Conservation (phyloP, 176 grass and related monocot genomes). For the Zoysia pacifica region DNA sequence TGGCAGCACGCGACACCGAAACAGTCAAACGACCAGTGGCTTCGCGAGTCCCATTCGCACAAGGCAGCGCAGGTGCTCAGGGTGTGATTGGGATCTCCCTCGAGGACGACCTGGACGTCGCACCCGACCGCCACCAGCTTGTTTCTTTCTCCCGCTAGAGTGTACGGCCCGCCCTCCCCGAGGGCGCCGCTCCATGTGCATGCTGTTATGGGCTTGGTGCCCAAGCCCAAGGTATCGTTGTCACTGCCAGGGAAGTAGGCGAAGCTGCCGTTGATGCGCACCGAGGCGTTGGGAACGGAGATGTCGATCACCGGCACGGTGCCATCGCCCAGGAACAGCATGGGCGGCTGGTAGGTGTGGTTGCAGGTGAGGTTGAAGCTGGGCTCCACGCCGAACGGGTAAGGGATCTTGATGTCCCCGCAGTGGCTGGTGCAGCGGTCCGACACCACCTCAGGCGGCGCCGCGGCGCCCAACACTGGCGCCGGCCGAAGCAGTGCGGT, state of each 20-base stretch:
- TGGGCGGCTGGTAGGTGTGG: conserved; percentile 27
- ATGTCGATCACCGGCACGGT: conserved; percentile 46
- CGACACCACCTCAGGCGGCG: too few species aligned
- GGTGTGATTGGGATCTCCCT: background rate
- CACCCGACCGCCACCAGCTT: conserved; percentile 32
- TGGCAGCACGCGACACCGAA: conserved; percentile 38
- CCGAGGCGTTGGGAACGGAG: background rate
- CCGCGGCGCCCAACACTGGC: background rate
- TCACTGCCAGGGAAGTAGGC: too few species aligned
- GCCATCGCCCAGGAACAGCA: background rate
- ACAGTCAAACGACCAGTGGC: background rate
- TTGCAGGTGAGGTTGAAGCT: conserved; percentile 61
- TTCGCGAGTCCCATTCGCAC: background rate
- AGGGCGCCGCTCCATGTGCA: background rate
- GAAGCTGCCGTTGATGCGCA: too few species aligned
- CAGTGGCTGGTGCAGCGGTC: conserved; percentile 11
- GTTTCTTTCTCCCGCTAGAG: conserved; percentile 12
- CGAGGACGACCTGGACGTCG: background rate
- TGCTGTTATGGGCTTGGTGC: too few species aligned
- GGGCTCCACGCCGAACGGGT: conserved; percentile 53
- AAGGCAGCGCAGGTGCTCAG: conserved; percentile 23
- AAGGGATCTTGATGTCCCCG: conserved; percentile 46
- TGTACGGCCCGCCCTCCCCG: background rate
- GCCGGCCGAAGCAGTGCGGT: background rate
- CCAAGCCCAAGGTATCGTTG: too few species aligned